Evolutionary conservation across 2,329 filamentous ascomycete species (phyloP).

Genomic region (Penicillium sp.): DNA sequence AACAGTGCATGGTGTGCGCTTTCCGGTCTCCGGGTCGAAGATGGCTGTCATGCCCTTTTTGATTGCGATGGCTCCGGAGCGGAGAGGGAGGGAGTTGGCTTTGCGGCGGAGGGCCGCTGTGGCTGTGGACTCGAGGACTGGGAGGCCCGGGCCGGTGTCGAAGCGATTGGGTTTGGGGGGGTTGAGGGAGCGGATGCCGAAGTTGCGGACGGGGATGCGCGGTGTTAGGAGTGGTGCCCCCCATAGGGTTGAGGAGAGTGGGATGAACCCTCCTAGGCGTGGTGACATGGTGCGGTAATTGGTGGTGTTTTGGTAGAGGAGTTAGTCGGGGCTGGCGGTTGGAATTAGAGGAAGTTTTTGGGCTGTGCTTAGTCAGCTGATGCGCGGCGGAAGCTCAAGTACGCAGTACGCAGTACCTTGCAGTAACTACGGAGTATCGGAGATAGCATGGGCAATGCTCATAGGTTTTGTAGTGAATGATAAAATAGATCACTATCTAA

Average conservation of each 20-base stretch:
- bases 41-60: constrained; percentile 97
- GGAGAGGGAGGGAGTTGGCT: constrained; percentile 57
- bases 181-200: constrained; percentile 58
- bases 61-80: constrained; percentile 76
- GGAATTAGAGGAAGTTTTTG: constrained; percentile 22
- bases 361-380: constrained; percentile 16
- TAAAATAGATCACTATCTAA: background rate
- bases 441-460: too few species aligned
- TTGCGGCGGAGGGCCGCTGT: constrained; percentile 59
- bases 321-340: constrained; percentile 2
- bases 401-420: too few species aligned
- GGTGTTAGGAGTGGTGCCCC: constrained; percentile 20
- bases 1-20: constrained; percentile 80
- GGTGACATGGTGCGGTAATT: constrained; percentile 32
- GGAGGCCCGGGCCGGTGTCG: constrained; percentile 50
- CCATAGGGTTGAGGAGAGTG: constrained; percentile 29
- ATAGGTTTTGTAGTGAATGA: too few species aligned
- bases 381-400: background rate
- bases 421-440: too few species aligned
- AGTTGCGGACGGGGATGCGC: constrained; percentile 34
- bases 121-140: constrained; percentile 53
- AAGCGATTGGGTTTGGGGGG: constrained; percentile 52
- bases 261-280: constrained; percentile 31
- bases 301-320: background rate
- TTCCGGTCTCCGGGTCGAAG: constrained; percentile 71